These are phyloP conservation scores for Penicillium salamii DNA, from an alignment of 495 filamentous ascomycete genomes.

Conservation along the genomic window DNA sequence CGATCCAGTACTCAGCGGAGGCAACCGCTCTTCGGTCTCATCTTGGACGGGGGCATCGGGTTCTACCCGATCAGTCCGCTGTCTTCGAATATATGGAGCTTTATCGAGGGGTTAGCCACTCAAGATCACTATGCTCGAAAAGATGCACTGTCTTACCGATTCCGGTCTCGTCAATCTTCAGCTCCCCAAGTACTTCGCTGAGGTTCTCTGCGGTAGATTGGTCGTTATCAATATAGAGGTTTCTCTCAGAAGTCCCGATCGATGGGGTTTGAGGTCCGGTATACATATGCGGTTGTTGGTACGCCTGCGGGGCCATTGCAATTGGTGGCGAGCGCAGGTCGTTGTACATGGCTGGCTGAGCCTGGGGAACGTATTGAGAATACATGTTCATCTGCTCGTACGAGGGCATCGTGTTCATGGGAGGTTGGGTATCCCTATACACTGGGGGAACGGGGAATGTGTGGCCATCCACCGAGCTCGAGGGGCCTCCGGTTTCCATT, in stretches of 20 bases:
- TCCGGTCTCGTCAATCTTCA: conserved; percentile 84
- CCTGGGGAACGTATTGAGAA: conserved; percentile 41
- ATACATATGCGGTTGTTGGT: conserved; percentile 50
- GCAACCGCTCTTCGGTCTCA: conserved; percentile 68
- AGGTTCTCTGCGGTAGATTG: conserved; percentile 68
- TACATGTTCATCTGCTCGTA: conserved; percentile 41
- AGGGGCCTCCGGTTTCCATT: conserved; percentile 17
- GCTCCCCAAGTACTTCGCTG: conserved; percentile 76
- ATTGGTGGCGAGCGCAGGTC: conserved; percentile 62
- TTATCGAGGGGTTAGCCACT: conserved; percentile 9
- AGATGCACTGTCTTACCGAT: conserved; percentile 62
- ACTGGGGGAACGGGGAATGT: conserved; percentile 27
- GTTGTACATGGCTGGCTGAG: conserved; percentile 75
- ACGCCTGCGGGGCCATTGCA: conserved; percentile 34
- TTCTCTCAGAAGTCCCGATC: conserved; percentile 39
- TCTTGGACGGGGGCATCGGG: conserved; percentile 73
- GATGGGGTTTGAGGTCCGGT: conserved; percentile 52
- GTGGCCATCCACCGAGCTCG: conserved; percentile 26
- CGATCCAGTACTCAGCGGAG: conserved; percentile 61
- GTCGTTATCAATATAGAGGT: conserved; percentile 50
- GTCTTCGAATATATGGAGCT: conserved; percentile 86
- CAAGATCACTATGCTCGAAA: neutral
- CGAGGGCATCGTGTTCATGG: conserved; percentile 22
- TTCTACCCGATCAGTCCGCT: conserved; percentile 60
- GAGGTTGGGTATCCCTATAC: conserved; percentile 27